Evolutionary conservation across 306 rosid genomes (phyloP).

Genomic region (Hippophae rhamnoides): DNA sequence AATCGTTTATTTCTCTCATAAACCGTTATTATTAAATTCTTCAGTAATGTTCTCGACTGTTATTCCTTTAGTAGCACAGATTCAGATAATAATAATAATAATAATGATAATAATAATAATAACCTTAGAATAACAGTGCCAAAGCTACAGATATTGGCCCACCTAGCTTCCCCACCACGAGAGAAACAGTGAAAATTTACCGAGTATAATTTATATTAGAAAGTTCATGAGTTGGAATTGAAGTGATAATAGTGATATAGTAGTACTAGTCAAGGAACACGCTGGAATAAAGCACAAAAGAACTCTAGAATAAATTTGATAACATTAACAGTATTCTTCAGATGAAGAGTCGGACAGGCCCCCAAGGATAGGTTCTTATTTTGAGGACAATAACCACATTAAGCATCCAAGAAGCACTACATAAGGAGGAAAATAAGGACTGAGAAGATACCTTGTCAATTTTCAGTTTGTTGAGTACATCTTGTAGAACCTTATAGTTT

Average conservation of each 20-base stretch:
- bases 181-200: too few species aligned
- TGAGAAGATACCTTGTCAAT: constrained; percentile 57
- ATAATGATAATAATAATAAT: too few species aligned
- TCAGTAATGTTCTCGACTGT: background rate
- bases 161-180: background rate
- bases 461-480: constrained; percentile 77
- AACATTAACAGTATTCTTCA: too few species aligned
- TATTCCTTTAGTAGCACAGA: background rate
- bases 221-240: too few species aligned
- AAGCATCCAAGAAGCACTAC: background rate
- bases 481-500: constrained; percentile 90
- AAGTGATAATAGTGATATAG: too few species aligned
- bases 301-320: too few species aligned
- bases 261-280: too few species aligned
- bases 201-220: too few species aligned
- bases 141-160: background rate
- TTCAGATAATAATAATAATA: background rate
- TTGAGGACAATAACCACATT: constrained; percentile 2
- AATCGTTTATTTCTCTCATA: background rate
- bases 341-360: too few species aligned
- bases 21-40: background rate
- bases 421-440: background rate
- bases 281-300: too few species aligned
- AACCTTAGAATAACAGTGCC: background rate
- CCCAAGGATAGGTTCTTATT: background rate